phyloP scores from a whole-genome alignment of 306 rosid species.

The Pterocarpus santalinus region DNA sequence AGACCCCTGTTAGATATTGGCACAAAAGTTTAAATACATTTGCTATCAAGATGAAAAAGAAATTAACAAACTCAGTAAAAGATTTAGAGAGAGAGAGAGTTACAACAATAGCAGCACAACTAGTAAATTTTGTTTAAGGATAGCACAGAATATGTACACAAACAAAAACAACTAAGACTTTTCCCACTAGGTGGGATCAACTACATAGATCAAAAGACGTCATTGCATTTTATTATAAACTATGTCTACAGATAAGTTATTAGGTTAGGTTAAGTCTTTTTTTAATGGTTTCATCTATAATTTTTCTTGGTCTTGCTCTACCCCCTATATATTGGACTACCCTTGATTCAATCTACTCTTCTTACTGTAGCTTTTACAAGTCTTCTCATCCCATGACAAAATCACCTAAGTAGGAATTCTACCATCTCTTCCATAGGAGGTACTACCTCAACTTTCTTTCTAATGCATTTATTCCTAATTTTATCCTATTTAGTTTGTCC shows the following conservation, averaged over 20 bases:
- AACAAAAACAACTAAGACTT: not conserved
- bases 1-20: slow-evolving; percentile 54
- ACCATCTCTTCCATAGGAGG: too few species aligned
- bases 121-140: not conserved
- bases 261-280: too few species aligned
- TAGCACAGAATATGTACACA: not conserved
- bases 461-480: not conserved
- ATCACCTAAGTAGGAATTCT: not conserved
- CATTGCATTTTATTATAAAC: too few species aligned
- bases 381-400: not conserved
- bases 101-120: slow-evolving; percentile 11
- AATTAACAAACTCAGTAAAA: not conserved
- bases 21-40: slow-evolving; percentile 31
- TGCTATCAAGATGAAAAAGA: slow-evolving; percentile 25
- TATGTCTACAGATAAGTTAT: too few species aligned
- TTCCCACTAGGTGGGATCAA: too few species aligned
- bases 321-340: not conserved
- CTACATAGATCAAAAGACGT: too few species aligned
- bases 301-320: not conserved
- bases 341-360: too few species aligned
- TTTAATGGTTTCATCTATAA: too few species aligned
- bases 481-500: too few species aligned
- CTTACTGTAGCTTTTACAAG: not conserved
- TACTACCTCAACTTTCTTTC: not conserved
- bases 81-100: not conserved